Evolutionary conservation across 2,329 filamentous ascomycete genomes (phyloP), one percentile per base, ranked within the genome.

Genomic region (Ophiognomonia clavigignenti-juglandacearum): DNA sequence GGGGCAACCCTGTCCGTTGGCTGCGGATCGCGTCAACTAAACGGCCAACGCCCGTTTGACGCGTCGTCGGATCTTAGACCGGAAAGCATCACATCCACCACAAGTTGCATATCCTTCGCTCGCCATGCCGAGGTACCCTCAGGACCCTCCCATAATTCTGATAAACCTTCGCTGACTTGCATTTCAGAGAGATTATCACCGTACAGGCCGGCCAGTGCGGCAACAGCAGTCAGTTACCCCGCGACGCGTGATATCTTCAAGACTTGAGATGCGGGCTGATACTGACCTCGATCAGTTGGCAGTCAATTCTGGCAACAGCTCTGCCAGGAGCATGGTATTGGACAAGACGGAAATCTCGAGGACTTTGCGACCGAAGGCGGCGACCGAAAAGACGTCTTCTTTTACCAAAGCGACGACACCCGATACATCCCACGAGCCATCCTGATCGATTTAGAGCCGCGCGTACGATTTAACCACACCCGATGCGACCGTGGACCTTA

Each of bases 281-380:
- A 42, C 66, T 74, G 55, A 73, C 58, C 42, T 14, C 45, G 22
- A 51, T 32, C 61, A 96, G 90, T 97, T 66, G 93, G 93, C 51
- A 92, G 88, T 62, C 89, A 97, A 65, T 98, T 98, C 72, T 98
- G 93, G 93, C 92, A 97, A 68, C 93, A 97, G 71, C 81, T 97
- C 51, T 98, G 93, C 68, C 86, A 92, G 65, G 93, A 98, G 70
- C 93, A 98, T 65, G 93, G 95, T 53, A 98, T 98, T 72, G 96
- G 86, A 61, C 89, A 93, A 64, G 90, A 97, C 70, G 93, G 93
- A 49, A 97, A 97, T 65, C 79, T 98, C 49, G 91, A 96, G 65
- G 91, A 96, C 67, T 96, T 96, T 72, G 93, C 93, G 62, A 96
- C 90, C 41, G 93, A 97, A 68, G 93, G 93, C 62, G 91, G 92